phyloP scores from a whole-genome alignment of 192 early-diverging fungal species.

The Coemansia sp. region DNA sequence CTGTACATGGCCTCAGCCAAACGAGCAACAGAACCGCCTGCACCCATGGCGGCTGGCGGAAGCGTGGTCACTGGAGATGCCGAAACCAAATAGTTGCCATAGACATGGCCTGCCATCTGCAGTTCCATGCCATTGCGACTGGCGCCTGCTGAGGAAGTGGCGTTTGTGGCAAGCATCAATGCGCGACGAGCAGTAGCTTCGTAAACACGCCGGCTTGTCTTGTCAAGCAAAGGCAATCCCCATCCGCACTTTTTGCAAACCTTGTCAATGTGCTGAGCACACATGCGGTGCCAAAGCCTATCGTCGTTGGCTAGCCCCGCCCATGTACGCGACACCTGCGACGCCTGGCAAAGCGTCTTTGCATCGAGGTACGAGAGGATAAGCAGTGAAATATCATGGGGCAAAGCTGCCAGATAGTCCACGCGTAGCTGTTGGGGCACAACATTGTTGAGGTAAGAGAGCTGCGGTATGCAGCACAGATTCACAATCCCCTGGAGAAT shows the following conservation, averaged over 20 bases:
- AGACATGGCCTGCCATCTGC: slow-evolving; percentile 1
- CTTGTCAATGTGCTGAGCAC: slow-evolving; percentile 95
- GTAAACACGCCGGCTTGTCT: slow-evolving; percentile 54
- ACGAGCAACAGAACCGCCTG: not conserved
- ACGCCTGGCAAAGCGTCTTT: slow-evolving; percentile 83
- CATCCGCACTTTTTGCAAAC: slow-evolving; percentile 96
- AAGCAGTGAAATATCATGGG: slow-evolving; percentile 79
- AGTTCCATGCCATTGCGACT: not conserved
- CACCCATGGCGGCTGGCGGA: not conserved
- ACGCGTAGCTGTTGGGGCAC: slow-evolving; percentile 75
- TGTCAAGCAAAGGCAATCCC: slow-evolving; percentile 88
- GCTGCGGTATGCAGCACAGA: slow-evolving; percentile 83
- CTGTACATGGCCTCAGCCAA: slow-evolving; percentile 11
- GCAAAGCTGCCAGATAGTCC: slow-evolving; percentile 77
- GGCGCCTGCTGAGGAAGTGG: not conserved
- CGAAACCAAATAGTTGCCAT: slow-evolving; percentile 1
- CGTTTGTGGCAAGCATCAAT: slow-evolving; percentile 25
- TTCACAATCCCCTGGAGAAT: slow-evolving; percentile 77
- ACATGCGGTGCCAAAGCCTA: slow-evolving; percentile 95
- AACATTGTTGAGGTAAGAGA: slow-evolving; percentile 75
- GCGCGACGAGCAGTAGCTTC: slow-evolving; percentile 49
- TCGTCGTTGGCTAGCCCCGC: slow-evolving; percentile 87
- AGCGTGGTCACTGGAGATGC: not conserved
- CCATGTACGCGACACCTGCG: slow-evolving; percentile 86
- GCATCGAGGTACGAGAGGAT: slow-evolving; percentile 93